phyloP scores from a whole-genome alignment of 108 stramenopile genomes.

The Cyclotella choctawhatcheeana region DNA sequence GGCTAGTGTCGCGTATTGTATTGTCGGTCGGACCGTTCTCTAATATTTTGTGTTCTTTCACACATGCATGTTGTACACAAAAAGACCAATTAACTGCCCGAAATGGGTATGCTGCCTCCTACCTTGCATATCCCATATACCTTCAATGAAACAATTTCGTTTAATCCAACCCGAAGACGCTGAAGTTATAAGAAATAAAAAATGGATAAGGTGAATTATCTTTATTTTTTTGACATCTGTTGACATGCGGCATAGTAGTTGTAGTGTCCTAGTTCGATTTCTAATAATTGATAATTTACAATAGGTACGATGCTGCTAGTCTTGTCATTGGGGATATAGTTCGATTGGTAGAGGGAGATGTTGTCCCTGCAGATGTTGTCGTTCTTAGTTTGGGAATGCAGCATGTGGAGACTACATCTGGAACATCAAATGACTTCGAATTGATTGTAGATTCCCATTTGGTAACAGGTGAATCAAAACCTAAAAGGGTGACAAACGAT shows the following conservation, averaged over 20 bases:
- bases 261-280: too few species aligned
- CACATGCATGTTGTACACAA: neutral
- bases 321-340: conserved; percentile 81
- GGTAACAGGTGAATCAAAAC: conserved; percentile 75
- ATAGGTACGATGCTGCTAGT: conserved; percentile 81
- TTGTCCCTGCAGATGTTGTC: conserved; percentile 83
- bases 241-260: too few species aligned
- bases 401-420: conserved; percentile 22
- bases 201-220: too few species aligned
- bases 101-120: conserved; percentile 82
- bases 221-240: too few species aligned
- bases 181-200: conserved; percentile 72
- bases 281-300: too few species aligned
- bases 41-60: neutral
- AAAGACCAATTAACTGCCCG: conserved; percentile 75
- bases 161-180: conserved; percentile 83
- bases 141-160: conserved; percentile 79
- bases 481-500: conserved; percentile 38
- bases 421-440: conserved; percentile 7
- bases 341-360: conserved; percentile 80
- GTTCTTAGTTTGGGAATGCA: conserved; percentile 59
- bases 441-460: conserved; percentile 71
- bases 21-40: too few species aligned
- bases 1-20: neutral
- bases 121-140: conserved; percentile 84